These are phyloP conservation scores for Allantophomopsis cytisporea DNA, from an alignment of 2,329 filamentous ascomycete genomes.

Conservation along the genomic window DNA sequence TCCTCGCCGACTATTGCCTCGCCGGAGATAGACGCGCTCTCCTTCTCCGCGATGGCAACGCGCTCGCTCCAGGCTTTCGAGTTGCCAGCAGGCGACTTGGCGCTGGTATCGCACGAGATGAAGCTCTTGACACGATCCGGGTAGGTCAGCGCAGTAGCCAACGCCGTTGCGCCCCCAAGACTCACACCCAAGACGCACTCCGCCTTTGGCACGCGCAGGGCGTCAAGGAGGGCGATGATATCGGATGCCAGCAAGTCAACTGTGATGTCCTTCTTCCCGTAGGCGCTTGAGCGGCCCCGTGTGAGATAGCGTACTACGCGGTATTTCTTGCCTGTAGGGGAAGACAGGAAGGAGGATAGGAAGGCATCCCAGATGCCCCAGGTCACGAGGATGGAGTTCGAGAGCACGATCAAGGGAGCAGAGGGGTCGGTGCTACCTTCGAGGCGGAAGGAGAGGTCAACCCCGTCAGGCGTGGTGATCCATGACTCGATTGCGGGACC, in stretches of 20 bases:
- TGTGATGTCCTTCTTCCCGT: conserved; percentile 10
- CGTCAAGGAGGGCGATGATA: conserved; percentile 49
- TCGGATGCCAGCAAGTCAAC: conserved; percentile 53
- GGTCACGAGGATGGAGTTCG: conserved; percentile 69
- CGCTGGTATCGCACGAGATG: conserved; percentile 69
- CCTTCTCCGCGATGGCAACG: conserved; percentile 50
- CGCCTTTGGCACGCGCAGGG: conserved; percentile 53
- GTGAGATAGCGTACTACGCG: conserved; percentile 67
- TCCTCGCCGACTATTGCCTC: conserved; percentile 45
- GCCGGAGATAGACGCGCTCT: conserved; percentile 26
- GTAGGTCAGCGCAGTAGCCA: conserved; percentile 58
- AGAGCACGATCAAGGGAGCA: conserved; percentile 62
- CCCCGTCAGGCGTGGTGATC: conserved; percentile 53
- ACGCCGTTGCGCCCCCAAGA: conserved; percentile 66
- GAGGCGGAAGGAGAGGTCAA: conserved; percentile 58
- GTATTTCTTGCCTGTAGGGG: conserved; percentile 28
- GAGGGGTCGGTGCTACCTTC: conserved; percentile 55
- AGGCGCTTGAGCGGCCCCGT: conserved; percentile 35
- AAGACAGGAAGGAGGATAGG: conserved; percentile 23
- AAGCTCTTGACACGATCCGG: conserved; percentile 45
- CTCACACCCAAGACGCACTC: conserved; percentile 63
- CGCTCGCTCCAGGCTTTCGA: conserved; percentile 69
- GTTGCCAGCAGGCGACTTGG: conserved; percentile 58
- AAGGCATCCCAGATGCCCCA: conserved; percentile 73
- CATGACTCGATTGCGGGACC: conserved; percentile 49